Evolutionary conservation across 768 basidiomycete species (phyloP), one percentile per base, ranked within the genome.

Genomic region (Podaxis pistillaris): DNA sequence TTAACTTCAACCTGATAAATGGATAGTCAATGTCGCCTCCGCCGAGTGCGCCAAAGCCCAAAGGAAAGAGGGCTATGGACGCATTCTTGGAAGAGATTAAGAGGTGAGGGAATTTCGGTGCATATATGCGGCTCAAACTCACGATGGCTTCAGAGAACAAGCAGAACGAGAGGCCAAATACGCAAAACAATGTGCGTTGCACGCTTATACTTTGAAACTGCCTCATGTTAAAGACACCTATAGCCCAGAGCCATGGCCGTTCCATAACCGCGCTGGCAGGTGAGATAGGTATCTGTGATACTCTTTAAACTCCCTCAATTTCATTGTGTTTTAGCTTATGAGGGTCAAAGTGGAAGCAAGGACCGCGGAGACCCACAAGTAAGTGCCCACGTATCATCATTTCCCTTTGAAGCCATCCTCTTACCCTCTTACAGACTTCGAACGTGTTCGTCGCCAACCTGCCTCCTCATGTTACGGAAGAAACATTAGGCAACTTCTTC

Each of bases 41-140:
- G 0, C 68, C 79, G 24, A 71, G 69, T 62, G 77, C 73, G 4
- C 83, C 87, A 0, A 94, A 88, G 71, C 88, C 92, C 0, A 97
- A 94, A 72, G 97, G 97, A 2, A 97, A 94, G 72, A 86, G 96
- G 56, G 94, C 92, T 1, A 98, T 98, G 94, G 96, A 98, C 74
- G 76, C 89, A 1, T 99, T 98, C 72, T 79, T 99, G 56, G 95
- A 97, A 69, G 95, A 99, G 77, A 93, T 99, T 63, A 98, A 98
- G 77, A 86, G 86, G 96, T 91, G 52, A 22, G 79, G 62, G 44
- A 8, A 19, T 36, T 38, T 12, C 8, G 56, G 19, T 56, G 3
- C 33, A 30, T 53, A 65, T 38, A 3, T 53, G 22, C 17, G 13
- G 17, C 28, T 41, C n/a, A 46, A 56, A 46, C 26, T 62, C 50